Conservation (phyloP, 2,329 filamentous ascomycete species). For the Verticillium longisporum region DNA sequence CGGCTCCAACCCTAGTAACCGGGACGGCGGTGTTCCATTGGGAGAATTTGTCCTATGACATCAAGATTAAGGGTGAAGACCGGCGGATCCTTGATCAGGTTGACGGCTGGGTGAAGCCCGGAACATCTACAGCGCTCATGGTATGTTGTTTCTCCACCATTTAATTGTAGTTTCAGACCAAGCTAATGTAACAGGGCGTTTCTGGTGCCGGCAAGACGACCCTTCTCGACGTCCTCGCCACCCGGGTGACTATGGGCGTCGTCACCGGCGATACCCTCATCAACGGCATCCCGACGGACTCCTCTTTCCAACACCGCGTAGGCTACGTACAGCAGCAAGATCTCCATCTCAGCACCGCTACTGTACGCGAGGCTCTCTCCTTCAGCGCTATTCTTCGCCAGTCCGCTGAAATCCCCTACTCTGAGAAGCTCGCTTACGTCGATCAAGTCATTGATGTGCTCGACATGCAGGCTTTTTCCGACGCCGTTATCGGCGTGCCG, state of each 20-base stretch:
- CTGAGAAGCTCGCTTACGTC: constrained; percentile 18
- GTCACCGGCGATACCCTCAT: constrained; percentile 66
- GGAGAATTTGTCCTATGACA: constrained; percentile 56
- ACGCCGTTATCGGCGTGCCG: constrained; percentile 61
- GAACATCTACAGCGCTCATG: constrained; percentile 69
- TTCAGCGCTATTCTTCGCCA: constrained; percentile 64
- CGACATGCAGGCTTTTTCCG: constrained; percentile 54
- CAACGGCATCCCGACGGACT: constrained; percentile 56
- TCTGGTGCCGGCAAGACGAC: constrained; percentile 73
- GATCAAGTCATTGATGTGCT: constrained; percentile 20
- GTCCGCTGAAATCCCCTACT: constrained; percentile 42
- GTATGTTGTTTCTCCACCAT: constrained; percentile 23
- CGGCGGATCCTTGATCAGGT: constrained; percentile 64
- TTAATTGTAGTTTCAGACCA: too few relatives aligned
- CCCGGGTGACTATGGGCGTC: constrained; percentile 66
- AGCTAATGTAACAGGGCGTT: constrained; percentile 35
- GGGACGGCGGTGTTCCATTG: constrained; percentile 64
- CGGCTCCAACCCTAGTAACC: constrained; percentile 3
- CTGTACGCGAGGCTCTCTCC: constrained; percentile 58
- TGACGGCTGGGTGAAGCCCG: constrained; percentile 72
- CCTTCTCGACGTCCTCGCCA: constrained; percentile 66
- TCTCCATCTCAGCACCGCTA: constrained; percentile 59
- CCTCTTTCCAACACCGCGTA: constrained; percentile 62
- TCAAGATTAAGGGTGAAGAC: constrained; percentile 57
- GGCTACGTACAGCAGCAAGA: constrained; percentile 69